Conservation (phyloP, 768 basidiomycete species). For the Phylloporus sp. region DNA sequence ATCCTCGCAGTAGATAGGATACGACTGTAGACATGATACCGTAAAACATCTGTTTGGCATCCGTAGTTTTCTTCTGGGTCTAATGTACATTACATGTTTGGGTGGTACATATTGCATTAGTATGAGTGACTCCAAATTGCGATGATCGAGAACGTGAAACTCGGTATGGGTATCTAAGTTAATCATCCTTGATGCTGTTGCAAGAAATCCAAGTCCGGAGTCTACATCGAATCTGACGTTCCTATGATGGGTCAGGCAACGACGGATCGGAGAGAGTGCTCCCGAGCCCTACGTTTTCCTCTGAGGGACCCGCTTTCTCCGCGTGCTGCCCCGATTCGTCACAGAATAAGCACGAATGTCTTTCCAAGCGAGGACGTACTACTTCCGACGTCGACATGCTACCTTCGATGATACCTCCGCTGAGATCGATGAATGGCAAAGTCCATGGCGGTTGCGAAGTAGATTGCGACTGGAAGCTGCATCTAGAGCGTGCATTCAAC, state of each 20-base stretch:
- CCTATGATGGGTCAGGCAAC: neutral
- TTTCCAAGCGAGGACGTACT: neutral
- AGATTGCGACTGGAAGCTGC: neutral
- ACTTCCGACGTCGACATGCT: conserved; percentile 4
- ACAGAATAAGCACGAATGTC: neutral
- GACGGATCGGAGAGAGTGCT: neutral
- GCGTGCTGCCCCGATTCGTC: conserved; percentile 6
- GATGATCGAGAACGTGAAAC: neutral
- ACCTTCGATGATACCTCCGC: neutral
- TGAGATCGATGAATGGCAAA: conserved; percentile 6
- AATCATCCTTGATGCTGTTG: neutral
- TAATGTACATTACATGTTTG: neutral
- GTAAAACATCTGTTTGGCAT: neutral
- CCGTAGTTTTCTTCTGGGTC: no score
- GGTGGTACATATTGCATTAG: neutral
- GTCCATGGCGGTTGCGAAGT: conserved; percentile 4
- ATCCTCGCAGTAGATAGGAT: neutral
- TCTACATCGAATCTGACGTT: neutral
- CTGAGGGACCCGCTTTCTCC: neutral
- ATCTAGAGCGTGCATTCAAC: conserved; percentile 12
- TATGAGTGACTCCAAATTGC: neutral
- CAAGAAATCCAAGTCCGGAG: neutral
- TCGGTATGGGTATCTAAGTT: neutral
- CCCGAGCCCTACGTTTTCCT: neutral
- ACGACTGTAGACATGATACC: neutral